phyloP scores from a whole-genome alignment of 257 asterid genomes.

The Penstemon newberryi region DNA sequence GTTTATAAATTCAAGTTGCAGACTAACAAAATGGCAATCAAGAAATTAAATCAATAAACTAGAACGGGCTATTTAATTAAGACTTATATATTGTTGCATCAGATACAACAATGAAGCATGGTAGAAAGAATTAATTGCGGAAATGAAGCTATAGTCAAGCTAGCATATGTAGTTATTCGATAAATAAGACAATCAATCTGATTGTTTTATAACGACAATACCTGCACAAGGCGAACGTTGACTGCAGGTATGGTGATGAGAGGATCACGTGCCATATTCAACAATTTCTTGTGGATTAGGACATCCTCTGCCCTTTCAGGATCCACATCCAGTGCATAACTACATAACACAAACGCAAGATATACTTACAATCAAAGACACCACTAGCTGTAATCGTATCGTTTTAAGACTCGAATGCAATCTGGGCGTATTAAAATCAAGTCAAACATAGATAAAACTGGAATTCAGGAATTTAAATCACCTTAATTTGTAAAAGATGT shows the following conservation, averaged over 20 bases:
- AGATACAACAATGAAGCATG: no score
- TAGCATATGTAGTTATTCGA: background rate
- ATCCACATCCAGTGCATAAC: constrained; percentile 87
- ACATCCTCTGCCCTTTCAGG: constrained; percentile 86
- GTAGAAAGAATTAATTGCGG: no score
- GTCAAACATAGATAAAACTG: background rate
- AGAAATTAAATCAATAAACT: no score
- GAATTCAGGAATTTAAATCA: no score
- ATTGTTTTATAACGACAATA: constrained; percentile 14
- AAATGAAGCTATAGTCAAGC: no score
- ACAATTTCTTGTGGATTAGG: constrained; percentile 75
- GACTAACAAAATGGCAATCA: no score
- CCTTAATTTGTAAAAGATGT: background rate
- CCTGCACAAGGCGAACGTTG: constrained; percentile 89
- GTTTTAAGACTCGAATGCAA: no score
- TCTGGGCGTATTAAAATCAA: background rate
- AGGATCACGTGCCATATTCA: constrained; percentile 72
- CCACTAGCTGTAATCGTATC: no score
- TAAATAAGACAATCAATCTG: background rate
- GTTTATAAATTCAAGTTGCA: background rate
- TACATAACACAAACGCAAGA: constrained; percentile 24
- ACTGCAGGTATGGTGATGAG: constrained; percentile 62
- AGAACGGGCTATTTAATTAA: no score
- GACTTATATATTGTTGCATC: no score
- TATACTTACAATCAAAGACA: no score